Conservation (phyloP, 352 stramenopile species). For the Pythium insidiosum region DNA sequence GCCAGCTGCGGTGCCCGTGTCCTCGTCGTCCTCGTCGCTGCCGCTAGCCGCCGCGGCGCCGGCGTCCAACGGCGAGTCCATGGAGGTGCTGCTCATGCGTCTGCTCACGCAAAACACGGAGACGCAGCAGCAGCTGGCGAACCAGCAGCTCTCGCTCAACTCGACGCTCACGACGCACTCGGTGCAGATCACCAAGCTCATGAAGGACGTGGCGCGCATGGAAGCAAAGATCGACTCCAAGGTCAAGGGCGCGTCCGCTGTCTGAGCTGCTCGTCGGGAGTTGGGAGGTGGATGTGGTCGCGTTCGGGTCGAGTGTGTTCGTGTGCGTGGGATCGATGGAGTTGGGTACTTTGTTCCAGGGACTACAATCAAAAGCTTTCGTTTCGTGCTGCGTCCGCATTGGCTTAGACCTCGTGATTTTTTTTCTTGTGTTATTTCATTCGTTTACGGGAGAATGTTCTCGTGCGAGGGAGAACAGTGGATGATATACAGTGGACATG, state of each 20-base stretch:
- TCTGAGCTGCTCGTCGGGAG: too few species aligned
- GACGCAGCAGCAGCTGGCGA: constrained; percentile 75
- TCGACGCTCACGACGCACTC: constrained; percentile 57
- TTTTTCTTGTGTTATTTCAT: not conserved
- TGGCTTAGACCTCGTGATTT: too few species aligned
- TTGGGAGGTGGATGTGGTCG: not conserved
- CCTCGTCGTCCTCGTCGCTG: too few species aligned
- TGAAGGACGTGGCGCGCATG: constrained; percentile 65
- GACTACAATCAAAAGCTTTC: too few species aligned
- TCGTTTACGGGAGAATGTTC: not conserved
- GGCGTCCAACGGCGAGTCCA: constrained; percentile 21
- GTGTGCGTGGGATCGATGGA: too few species aligned
- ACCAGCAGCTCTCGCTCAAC: constrained; percentile 64
- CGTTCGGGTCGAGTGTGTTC: too few species aligned
- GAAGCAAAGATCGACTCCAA: constrained; percentile 62
- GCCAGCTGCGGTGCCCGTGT: too few species aligned
- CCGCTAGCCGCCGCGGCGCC: constrained; percentile 12
- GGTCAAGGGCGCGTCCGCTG: constrained; percentile 23
- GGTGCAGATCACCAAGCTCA: constrained; percentile 69
- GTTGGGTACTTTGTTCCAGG: not conserved
- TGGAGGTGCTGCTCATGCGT: constrained; percentile 73
- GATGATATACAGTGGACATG: not conserved
- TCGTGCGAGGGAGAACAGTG: not conserved
- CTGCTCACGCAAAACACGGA: constrained; percentile 77
- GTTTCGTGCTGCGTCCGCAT: too few species aligned